Evolutionary conservation across 2,329 filamentous ascomycete genomes (phyloP), one percentile per base, ranked within the genome.

Genomic region (Diplodia intermedia): DNA sequence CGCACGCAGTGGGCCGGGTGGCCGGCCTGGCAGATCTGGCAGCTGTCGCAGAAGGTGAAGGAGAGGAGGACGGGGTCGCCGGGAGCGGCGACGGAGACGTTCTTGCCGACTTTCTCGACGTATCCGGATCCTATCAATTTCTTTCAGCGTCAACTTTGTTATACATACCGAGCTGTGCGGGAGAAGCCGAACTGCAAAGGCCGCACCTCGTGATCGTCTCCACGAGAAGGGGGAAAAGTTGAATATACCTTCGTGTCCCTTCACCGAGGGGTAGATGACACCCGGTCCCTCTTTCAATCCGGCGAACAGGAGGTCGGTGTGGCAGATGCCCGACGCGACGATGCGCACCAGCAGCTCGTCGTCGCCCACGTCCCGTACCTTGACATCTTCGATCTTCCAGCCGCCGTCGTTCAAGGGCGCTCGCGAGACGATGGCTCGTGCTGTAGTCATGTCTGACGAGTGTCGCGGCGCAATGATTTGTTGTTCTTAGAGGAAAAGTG

Each of bases 301-400:
- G 2, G 81, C 83, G 63, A 85, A 80, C 33, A 82, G 74, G 11
- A 86, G 72, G 70, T 88, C 86, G 0, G 85, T 85, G 69, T 88
- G 86, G 69, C 86, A 88, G 61, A 88, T 81, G 0, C 86, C 85
- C 0, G 82, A 82, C 0, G 85, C 84, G 0, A 86, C 78, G 68
- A 87, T 83, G 52, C 85, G 82, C 3, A 87, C 81, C 1, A 86
- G 75, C 1, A 86, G 74, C 73, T 87, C 85, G 36, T 84, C 81
- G 1, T 82, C 76, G 12, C 73, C 71, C 1, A 78, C 75, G n/a
- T 78, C 71, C 12, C 80, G 71, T 1, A 81, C 62, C 15, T 71
- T 73, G 14, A 82, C 75, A 18, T 78, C 74, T 56, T 79, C 77
- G 71, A 81, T 76, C 65, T 77, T 78, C 81, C 81, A 83, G 2